Percentiles rank a stretch among this genome's conserved stretches.
phyloP scores from a whole-genome alignment of 352 stramenopile genomes.

The Globisporangium heterothallicum region DNA sequence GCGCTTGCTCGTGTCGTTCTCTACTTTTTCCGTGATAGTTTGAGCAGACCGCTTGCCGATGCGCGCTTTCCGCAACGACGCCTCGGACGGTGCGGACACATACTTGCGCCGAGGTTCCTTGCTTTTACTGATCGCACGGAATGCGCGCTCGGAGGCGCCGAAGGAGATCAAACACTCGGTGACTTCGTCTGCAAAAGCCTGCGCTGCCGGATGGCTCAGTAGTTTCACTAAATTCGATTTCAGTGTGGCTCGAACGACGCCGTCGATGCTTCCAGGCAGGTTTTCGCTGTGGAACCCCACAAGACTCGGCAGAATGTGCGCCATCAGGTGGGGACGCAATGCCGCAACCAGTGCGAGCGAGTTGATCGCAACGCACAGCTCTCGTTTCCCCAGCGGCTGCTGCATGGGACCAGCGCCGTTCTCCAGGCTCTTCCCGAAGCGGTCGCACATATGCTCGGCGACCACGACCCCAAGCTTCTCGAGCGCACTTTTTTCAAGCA shows the following conservation, averaged over 20 bases:
- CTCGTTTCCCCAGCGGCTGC: slow-evolving; percentile 31
- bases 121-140: slow-evolving; percentile 75
- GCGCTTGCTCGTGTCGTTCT: slow-evolving; percentile 53
- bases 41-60: slow-evolving; percentile 67
- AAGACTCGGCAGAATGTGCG: slow-evolving; percentile 44
- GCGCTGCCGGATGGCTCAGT: slow-evolving; percentile 50
- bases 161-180: slow-evolving; percentile 68
- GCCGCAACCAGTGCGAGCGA: slow-evolving; percentile 57
- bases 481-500: slow-evolving; percentile 32
- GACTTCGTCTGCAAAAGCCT: slow-evolving; percentile 61
- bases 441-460: slow-evolving; percentile 34
- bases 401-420: slow-evolving; percentile 4
- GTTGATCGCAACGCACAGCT: slow-evolving; percentile 61
- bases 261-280: slow-evolving; percentile 23
- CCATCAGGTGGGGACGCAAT: slow-evolving; percentile 56
- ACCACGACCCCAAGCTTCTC: slow-evolving; percentile 35
- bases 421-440: slow-evolving; percentile 17
- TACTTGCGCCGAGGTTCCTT: slow-evolving; percentile 74
- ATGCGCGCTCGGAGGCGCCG: slow-evolving; percentile 65
- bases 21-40: slow-evolving; percentile 48
- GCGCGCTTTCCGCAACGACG: slow-evolving; percentile 53
- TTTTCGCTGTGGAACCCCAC: slow-evolving; percentile 26
- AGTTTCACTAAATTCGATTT: slow-evolving; percentile 70
- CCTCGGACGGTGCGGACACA: slow-evolving; percentile 62
- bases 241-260: slow-evolving; percentile 50